Evolutionary conservation across 1,139 yeast species (phyloP), one percentile per base, ranked within the genome.

Genomic region (Zygotorulaspora mrakii): DNA sequence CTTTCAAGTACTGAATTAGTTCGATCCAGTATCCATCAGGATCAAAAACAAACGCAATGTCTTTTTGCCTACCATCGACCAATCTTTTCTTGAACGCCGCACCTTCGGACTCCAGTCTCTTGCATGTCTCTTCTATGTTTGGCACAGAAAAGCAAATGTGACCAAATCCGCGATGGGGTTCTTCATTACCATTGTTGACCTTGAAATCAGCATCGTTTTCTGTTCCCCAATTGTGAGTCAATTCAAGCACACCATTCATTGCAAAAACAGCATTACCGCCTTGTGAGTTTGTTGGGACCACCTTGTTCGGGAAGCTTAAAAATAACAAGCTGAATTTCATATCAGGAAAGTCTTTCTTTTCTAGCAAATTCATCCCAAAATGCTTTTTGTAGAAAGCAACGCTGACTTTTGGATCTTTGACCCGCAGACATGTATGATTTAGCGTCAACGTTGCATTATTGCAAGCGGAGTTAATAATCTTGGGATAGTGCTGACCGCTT

Each of bases 1-100:
- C 45, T 35, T 67, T 57, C 21, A 56, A 34, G 59, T 88, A 80
- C 55, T 79, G 80, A 52, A 89, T 76, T 57, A 91, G 69, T 69
- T 91, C 98, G 55, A 91, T 75, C 98, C 98, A 91, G 69, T 91
- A 91, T 52, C 94, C 94, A 65, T 91, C 91, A 3, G 97, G 96
- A 59, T 91, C 98, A 53, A 88, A 75, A 2, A 82, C 95, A 65
- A 91, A 91, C 0, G 97, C 97, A 67, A 91, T 88, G 61, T 87
- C 73, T 64, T 80, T 82, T 66, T 86, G 95, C 66, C 96, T 79
- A 17, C 98, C 98, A 57, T 91, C 97, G 32, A 76, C 62, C 54
- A 88, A 70, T 57, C 73, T 83, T 73, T 91, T 91, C 66, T 88
- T 79, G 69, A 91, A 91, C 39, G 66, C 62, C 40, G 84, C 96